These are phyloP conservation scores for Massariosphaeria phaeospora DNA, from an alignment of 495 filamentous ascomycete species.

Conservation along the genomic window DNA sequence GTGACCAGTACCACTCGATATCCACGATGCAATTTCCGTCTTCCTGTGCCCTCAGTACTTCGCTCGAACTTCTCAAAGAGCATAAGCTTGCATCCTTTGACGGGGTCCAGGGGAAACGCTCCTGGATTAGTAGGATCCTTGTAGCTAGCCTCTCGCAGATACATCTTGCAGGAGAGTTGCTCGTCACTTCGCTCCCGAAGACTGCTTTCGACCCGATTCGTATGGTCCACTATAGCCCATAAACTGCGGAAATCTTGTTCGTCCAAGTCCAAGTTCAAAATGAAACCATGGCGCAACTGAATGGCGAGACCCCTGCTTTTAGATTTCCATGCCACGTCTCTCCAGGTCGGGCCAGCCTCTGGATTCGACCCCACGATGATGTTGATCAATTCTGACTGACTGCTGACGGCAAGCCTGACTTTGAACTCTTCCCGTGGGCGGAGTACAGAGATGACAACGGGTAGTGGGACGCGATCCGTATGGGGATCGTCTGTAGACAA, in stretches of 20 bases:
- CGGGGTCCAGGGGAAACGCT: constrained; percentile 67
- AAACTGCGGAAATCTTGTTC: constrained; percentile 70
- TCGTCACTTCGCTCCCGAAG: constrained; percentile 64
- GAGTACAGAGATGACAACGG: constrained; percentile 66
- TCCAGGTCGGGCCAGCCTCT: constrained; percentile 67
- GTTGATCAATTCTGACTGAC: constrained; percentile 69
- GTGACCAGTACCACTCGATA: constrained; percentile 72
- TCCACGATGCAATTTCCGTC: constrained; percentile 64
- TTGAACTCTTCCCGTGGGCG: constrained; percentile 63
- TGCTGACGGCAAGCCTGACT: constrained; percentile 64
- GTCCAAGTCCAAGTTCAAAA: constrained; percentile 60
- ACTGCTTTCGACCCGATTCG: constrained; percentile 62
- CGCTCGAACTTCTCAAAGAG: constrained; percentile 65
- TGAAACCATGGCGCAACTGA: constrained; percentile 62
- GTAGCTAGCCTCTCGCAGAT: constrained; percentile 66
- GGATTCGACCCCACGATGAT: constrained; percentile 66
- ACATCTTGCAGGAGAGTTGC: constrained; percentile 57
- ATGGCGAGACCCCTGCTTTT: constrained; percentile 57
- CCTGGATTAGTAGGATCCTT: constrained; percentile 62
- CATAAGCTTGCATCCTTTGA: constrained; percentile 60
- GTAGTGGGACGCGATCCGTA: constrained; percentile 58
- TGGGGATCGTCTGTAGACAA: constrained; percentile 64
- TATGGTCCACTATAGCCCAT: constrained; percentile 78
- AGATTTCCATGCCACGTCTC: constrained; percentile 70
- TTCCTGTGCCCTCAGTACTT: constrained; percentile 61